Conservation (phyloP, 2,329 filamentous ascomycete genomes). For the Aspergillus eucalypticola region DNA sequence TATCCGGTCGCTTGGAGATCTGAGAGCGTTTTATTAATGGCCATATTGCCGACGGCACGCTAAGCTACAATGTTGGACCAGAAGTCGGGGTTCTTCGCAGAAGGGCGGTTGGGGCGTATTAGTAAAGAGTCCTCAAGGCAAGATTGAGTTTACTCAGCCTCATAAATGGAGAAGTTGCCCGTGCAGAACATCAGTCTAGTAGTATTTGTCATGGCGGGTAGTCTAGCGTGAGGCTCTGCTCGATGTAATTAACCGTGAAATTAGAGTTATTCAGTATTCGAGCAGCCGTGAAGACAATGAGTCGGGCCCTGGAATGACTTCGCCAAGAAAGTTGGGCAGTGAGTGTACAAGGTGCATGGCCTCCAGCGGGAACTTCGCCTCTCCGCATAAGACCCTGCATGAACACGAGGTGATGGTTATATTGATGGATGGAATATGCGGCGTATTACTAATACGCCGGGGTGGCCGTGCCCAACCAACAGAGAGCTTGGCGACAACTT, state of each 20-base stretch:
- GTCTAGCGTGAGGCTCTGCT: background rate
- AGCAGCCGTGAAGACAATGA: background rate
- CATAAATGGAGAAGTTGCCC: background rate
- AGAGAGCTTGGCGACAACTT: slow-evolving; percentile 1
- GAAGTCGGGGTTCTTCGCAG: background rate
- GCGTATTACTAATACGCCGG: slow-evolving; percentile 26
- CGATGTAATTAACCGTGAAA: background rate
- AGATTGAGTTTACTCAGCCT: slow-evolving; percentile 2
- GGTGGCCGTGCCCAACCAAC: background rate
- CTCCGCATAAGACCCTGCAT: background rate
- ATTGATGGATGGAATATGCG: background rate
- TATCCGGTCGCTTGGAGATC: slow-evolving; percentile 11
- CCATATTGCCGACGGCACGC: slow-evolving; percentile 4
- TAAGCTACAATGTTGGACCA: background rate
- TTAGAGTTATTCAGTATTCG: background rate
- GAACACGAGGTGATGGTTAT: background rate
- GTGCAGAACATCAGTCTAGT: background rate
- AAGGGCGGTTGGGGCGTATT: slow-evolving; percentile 10
- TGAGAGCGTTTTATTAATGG: background rate
- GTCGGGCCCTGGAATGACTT: too few relatives aligned
- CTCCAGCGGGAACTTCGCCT: background rate
- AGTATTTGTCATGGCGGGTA: background rate
- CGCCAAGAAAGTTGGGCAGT: background rate
- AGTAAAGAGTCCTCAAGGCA: background rate
- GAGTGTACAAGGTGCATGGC: background rate